A percentile compares a stretch with the other conserved stretches of the same genome.
These are phyloP conservation scores for Chrysanthemum lavandulifolium DNA, from an alignment of 129 eudicot genomes.

Conservation along the genomic window DNA sequence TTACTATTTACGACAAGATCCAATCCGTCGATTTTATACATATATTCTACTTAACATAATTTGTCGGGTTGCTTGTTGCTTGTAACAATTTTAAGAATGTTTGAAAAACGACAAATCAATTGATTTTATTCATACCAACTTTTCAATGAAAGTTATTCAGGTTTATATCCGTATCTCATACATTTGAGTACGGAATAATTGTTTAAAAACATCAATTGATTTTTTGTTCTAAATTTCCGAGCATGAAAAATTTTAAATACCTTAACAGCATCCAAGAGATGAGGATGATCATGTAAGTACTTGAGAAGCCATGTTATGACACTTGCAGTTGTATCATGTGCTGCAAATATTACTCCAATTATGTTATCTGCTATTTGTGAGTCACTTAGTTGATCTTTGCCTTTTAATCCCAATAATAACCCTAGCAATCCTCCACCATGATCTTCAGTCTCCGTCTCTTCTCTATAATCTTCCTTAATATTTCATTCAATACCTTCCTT, in stretches of 20 bases:
- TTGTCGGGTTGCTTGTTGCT: not conserved
- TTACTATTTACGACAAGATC: not conserved
- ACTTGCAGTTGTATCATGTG: conserved; percentile 87
- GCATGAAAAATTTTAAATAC: conserved; percentile 31
- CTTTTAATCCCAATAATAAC: conserved; percentile 41
- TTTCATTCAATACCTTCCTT: conserved; percentile 60
- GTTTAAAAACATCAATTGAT: not conserved
- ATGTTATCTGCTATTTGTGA: conserved; percentile 76
- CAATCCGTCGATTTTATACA: not conserved
- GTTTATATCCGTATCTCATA: not conserved
- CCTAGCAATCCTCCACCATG: conserved; percentile 62
- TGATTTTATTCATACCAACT: not conserved
- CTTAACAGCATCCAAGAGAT: conserved; percentile 56
- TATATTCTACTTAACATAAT: not conserved
- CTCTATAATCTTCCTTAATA: conserved; percentile 47
- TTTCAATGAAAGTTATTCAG: not conserved
- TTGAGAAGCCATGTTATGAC: conserved; percentile 80
- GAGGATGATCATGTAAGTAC: conserved; percentile 60
- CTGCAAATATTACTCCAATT: conserved; percentile 81
- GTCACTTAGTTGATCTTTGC: conserved; percentile 41
- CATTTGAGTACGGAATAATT: too few species aligned
- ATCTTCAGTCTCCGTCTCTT: conserved; percentile 45
- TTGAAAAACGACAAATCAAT: not conserved
- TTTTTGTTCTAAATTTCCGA: not conserved
- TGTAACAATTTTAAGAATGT: not conserved